Evolutionary conservation across 352 stramenopile genomes (phyloP), one percentile per base, ranked within the genome.

Genomic region (Globisporangium radiosum): DNA sequence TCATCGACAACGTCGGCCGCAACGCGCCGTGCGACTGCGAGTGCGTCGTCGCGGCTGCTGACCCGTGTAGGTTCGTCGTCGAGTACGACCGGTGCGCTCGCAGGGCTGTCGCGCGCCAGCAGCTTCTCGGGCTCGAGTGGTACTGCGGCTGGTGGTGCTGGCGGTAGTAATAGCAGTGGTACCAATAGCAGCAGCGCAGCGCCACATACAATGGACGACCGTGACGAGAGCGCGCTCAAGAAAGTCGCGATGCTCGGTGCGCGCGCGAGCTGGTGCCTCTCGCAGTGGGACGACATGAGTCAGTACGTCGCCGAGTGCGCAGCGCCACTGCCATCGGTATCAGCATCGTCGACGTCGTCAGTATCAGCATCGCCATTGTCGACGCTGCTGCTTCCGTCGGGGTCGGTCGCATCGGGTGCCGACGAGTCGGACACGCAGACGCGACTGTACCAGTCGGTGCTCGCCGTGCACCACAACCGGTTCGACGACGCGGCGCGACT

Each of bases 391-490:
- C 37, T 52, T 25, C 57, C 61, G 7, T 55, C 50, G 7, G 43
- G 61, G 10, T 68, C 50, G 17, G 47, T 49, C 19, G 56, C 58
- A 10, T 43, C 56, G 9, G 60, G 51, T 5, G 54, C 65, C 3
- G 59, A 49, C 47, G 65, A 75, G 39, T 57, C 55, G 10, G 59
- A 56, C 7, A 85, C 72, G 4, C 75, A 87, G 48, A 48, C 81
- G 7, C 73, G 78, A 11, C 44, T 94, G 37, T 95, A 89, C 56
- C 76, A 83, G 42, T 87, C 97, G 3, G 92, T 99, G 19, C 72
- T 99, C 44, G 86, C 96, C 7, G 90, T 99, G 52, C 85, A 99
- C 45, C 72, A 96, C 63, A 86, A 92, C 17, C 81, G 98, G 52
- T 99, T 98, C 70, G 81, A 89, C 7, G 72, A 86, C 40, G 97